Conservation (phyloP, 139 green algal species). For the Asterochloris erici region DNA sequence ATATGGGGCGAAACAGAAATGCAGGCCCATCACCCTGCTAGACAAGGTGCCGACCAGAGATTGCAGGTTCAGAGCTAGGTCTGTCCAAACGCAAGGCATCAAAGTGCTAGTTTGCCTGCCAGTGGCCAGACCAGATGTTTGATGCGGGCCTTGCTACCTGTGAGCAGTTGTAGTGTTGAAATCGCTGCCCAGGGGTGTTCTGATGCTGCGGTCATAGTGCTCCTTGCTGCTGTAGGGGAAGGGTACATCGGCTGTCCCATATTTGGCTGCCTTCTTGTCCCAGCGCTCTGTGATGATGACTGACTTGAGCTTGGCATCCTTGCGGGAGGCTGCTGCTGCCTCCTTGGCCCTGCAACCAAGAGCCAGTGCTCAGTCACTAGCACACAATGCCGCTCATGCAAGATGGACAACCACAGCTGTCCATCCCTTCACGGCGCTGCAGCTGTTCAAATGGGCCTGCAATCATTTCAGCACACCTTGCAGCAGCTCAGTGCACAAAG, state of each 20-base stretch:
- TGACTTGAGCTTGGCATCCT: conserved; percentile 74
- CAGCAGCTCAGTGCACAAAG: not conserved
- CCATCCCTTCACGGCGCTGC: too few species aligned
- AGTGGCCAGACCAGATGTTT: not conserved
- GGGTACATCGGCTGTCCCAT: conserved; percentile 58
- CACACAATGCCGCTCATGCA: too few species aligned
- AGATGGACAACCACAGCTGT: too few species aligned
- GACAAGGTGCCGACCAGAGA: not conserved
- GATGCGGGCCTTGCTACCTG: conserved; percentile 1
- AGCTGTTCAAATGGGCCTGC: too few species aligned
- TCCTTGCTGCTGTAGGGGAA: conserved; percentile 69
- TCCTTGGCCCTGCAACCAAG: conserved; percentile 37
- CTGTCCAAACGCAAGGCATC: not conserved
- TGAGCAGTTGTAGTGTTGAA: conserved; percentile 83
- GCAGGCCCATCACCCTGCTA: not conserved
- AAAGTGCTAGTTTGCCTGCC: not conserved
- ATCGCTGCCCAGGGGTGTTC: conserved; percentile 81
- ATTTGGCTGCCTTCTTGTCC: conserved; percentile 85
- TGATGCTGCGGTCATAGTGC: conserved; percentile 67
- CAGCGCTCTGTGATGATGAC: conserved; percentile 89
- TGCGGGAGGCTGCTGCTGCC: conserved; percentile 49
- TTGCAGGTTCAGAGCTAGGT: too few species aligned
- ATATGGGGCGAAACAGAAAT: not conserved
- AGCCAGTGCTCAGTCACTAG: too few species aligned
- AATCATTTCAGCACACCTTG: too few species aligned